These are phyloP conservation scores for Flagelloscypha sp. DNA, from an alignment of 768 basidiomycete species.

Conservation along the genomic window DNA sequence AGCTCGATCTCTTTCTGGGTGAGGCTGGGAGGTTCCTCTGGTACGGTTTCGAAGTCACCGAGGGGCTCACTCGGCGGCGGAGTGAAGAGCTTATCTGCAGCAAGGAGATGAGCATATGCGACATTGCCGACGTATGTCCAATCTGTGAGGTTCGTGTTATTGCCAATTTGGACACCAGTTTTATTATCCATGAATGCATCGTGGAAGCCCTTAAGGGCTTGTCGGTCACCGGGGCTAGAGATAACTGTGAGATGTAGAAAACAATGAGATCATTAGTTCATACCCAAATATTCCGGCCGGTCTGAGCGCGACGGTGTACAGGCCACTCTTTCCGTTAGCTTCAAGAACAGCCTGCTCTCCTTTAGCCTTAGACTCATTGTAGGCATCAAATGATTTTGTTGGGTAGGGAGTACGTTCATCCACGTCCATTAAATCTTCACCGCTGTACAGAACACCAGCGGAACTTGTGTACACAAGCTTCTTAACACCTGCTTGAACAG, in stretches of 20 bases:
- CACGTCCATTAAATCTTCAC: conserved; percentile 67
- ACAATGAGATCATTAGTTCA: conserved; percentile 15
- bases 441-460: conserved; percentile 85
- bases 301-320: conserved; percentile 83
- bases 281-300: conserved; percentile 97
- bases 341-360: conserved; percentile 77
- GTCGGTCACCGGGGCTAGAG: conserved; percentile 81
- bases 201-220: conserved; percentile 72
- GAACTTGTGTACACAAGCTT: conserved; percentile 95
- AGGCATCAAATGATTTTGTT: conserved; percentile 72
- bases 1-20: conserved; percentile 32
- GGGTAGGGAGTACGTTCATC: conserved; percentile 84
- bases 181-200: conserved; percentile 73
- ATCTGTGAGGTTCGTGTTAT: conserved; percentile 90
- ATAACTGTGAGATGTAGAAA: conserved; percentile 2
- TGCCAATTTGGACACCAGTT: conserved; percentile 88
- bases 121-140: conserved; percentile 97
- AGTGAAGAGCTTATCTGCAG: conserved; percentile 74
- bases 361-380: conserved; percentile 89
- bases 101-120: conserved; percentile 88
- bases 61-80: conserved; percentile 37
- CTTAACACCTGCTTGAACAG: conserved; percentile 58
- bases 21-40: conserved; percentile 28
- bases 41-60: conserved; percentile 25
- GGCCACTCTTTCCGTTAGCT: conserved; percentile 78